Percentiles rank a stretch among this genome's conserved stretches.
phyloP scores from a whole-genome alignment of 2,329 filamentous ascomycete species.

The Cyphellophora europaea region DNA sequence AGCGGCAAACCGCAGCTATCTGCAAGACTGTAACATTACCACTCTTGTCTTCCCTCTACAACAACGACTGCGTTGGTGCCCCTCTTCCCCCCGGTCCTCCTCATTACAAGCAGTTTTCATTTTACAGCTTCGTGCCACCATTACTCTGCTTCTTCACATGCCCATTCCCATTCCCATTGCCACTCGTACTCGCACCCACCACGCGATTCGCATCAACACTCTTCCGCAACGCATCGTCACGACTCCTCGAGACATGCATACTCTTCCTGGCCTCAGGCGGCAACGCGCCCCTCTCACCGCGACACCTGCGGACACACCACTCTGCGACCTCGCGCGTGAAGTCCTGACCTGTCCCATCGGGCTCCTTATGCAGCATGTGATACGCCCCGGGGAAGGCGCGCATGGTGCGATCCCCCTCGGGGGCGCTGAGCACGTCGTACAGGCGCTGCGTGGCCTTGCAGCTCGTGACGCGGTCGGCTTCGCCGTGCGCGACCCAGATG shows the following conservation, averaged over 20 bases:
- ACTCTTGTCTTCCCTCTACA: too few species aligned
- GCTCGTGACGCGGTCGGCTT: constrained; percentile 60
- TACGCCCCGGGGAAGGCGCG: constrained; percentile 40
- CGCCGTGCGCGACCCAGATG: constrained; percentile 68
- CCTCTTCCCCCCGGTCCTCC: too few species aligned
- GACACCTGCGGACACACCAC: constrained; percentile 48
- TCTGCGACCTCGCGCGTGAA: constrained; percentile 50
- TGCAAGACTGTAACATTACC: too few species aligned
- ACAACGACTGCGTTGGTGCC: too few species aligned
- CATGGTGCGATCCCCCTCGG: constrained; percentile 6
- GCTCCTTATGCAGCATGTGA: constrained; percentile 49
- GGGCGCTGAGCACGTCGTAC: constrained; percentile 45
- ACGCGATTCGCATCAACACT: neutral
- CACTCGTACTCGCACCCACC: neutral
- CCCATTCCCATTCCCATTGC: constrained; percentile 1
- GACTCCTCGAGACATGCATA: constrained; percentile 1
- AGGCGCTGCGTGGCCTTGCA: constrained; percentile 57
- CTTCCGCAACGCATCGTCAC: neutral
- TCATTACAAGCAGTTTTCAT: too few species aligned
- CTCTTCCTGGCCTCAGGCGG: constrained; percentile 1
- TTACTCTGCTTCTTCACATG: neutral
- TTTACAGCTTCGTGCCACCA: neutral
- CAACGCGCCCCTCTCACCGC: neutral
- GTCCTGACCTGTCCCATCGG: constrained; percentile 21
- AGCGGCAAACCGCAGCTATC: too few species aligned